Evolutionary conservation across 129 eudicot genomes (phyloP).

Genomic region (Flaveria trinervia): DNA sequence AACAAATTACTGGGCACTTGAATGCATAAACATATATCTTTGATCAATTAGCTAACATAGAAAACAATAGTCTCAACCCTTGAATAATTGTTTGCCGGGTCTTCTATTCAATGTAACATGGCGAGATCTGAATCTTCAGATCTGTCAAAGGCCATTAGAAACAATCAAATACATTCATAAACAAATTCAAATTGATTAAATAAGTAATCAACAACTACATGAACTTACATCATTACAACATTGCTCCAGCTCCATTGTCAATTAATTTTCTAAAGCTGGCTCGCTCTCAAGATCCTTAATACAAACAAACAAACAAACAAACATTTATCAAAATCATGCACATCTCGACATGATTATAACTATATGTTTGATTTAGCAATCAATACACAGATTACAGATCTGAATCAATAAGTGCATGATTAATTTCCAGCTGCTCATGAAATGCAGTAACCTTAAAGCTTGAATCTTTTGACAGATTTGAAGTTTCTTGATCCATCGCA

Average conservation of each 20-base stretch:
- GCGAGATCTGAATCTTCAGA: background rate
- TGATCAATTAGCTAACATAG: background rate
- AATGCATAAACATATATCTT: background rate
- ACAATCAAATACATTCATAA: constrained; percentile 18
- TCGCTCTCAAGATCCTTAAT: background rate
- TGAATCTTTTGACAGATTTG: background rate
- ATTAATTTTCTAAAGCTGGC: background rate
- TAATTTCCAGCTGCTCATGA: constrained; percentile 13
- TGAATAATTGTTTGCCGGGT: no score
- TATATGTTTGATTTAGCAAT: no score
- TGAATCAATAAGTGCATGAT: background rate
- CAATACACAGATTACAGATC: background rate
- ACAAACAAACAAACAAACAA: background rate
- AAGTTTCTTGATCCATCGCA: background rate
- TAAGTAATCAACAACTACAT: constrained; percentile 3
- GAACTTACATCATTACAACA: constrained; percentile 28
- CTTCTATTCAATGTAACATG: background rate
- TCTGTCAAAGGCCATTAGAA: background rate
- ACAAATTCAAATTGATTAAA: background rate
- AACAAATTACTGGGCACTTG: background rate
- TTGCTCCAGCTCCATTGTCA: constrained; percentile 4
- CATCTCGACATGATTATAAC: background rate
- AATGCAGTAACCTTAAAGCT: constrained; percentile 14
- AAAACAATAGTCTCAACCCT: no score
- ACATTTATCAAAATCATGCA: background rate